Percentiles rank a stretch among this genome's conserved stretches.
phyloP scores from a whole-genome alignment of 495 filamentous ascomycete genomes.

The Hyaloscypha variabilis region DNA sequence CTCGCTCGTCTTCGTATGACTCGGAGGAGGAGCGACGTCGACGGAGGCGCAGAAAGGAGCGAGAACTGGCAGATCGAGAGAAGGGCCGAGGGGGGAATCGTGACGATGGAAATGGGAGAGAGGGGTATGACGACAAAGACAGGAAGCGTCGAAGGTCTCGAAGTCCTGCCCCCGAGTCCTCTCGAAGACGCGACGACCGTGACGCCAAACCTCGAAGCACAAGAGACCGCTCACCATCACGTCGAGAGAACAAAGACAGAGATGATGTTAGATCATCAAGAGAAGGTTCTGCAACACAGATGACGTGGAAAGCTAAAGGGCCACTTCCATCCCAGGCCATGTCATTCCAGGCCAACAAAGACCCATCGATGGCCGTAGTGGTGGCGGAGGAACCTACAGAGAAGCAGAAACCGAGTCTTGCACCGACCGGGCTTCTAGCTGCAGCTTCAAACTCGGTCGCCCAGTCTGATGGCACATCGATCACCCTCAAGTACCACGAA shows the following conservation, averaged over 20 bases:
- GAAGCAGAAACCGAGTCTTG: constrained; percentile 89
- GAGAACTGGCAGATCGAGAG: constrained; percentile 20
- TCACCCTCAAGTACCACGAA: constrained; percentile 94
- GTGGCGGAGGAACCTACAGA: constrained; percentile 49
- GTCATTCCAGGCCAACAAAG: constrained; percentile 61
- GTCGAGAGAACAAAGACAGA: constrained; percentile 18
- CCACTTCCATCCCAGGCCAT: constrained; percentile 72
- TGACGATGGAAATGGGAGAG: too few species aligned
- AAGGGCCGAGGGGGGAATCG: not conserved
- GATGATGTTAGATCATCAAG: constrained; percentile 27
- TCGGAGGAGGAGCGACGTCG: constrained; percentile 27
- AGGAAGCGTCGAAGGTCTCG: constrained; percentile 28
- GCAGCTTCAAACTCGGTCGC: constrained; percentile 84
- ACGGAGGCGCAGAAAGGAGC: constrained; percentile 24
- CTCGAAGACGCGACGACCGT: constrained; percentile 22
- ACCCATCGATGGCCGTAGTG: constrained; percentile 27
- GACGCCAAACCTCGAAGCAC: constrained; percentile 22
- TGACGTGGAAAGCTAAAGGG: constrained; percentile 42
- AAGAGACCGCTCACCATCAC: constrained; percentile 24
- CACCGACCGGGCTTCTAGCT: constrained; percentile 77
- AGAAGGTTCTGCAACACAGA: constrained; percentile 28
- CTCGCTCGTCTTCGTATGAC: constrained; percentile 23
- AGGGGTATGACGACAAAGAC: constrained; percentile 17
- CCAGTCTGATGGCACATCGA: constrained; percentile 62
- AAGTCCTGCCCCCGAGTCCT: constrained; percentile 23